phyloP scores from a whole-genome alignment of 495 filamentous ascomycete species.

The Talaromyces trachyspermus region DNA sequence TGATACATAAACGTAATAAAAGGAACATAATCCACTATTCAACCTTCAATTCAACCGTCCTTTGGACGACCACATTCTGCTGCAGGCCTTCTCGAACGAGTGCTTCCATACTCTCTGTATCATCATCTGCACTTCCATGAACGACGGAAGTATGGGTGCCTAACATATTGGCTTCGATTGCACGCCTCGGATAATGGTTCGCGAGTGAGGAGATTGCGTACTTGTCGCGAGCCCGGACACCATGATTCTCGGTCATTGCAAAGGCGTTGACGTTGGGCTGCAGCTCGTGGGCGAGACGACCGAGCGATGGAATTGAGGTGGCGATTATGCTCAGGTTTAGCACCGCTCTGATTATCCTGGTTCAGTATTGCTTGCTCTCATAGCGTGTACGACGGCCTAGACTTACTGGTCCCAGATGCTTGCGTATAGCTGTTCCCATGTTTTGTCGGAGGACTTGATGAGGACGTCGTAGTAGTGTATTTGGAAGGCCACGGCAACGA shows the following conservation, averaged over 20 bases:
- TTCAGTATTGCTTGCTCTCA: no score
- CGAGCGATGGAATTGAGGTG: slow-evolving; percentile 29
- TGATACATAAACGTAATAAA: no score
- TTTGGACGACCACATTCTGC: slow-evolving; percentile 15
- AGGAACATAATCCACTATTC: no score
- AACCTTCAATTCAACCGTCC: slow-evolving; percentile 21
- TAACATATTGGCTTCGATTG: slow-evolving; percentile 5
- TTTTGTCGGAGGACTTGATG: slow-evolving; percentile 11
- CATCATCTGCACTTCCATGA: slow-evolving; percentile 17
- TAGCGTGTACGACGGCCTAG: no score
- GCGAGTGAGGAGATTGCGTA: slow-evolving; percentile 15
- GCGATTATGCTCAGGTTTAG: slow-evolving; percentile 24
- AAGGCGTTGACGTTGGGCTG: slow-evolving; percentile 15
- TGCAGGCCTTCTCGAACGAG: slow-evolving; percentile 11
- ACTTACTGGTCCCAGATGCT: slow-evolving; percentile 24
- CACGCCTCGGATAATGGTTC: slow-evolving; percentile 6
- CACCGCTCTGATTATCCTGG: slow-evolving; percentile 11
- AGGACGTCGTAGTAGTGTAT: slow-evolving; percentile 13
- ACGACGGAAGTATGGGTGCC: slow-evolving; percentile 10
- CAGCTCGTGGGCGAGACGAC: slow-evolving; percentile 29
- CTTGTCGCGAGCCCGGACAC: slow-evolving; percentile 5
- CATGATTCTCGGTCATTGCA: slow-evolving; percentile 23
- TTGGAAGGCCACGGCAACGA: slow-evolving; percentile 13
- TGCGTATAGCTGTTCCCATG: slow-evolving; percentile 16
- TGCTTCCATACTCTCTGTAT: slow-evolving; percentile 17